Evolutionary conservation across 345 rosid genomes (phyloP).

Genomic region (Angophora floribunda): DNA sequence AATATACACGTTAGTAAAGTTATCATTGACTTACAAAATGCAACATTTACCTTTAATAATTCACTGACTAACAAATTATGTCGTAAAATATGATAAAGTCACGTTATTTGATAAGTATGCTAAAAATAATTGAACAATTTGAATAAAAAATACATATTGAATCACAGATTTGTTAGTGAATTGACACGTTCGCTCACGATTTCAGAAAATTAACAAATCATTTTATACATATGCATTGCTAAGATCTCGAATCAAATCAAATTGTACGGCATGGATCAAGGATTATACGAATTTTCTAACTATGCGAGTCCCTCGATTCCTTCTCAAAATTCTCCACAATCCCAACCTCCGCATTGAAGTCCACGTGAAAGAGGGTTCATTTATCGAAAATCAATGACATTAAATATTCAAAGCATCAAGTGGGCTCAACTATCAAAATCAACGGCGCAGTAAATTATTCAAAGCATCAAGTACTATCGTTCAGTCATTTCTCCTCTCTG

Average conservation of each 20-base stretch:
- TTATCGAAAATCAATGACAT: background rate
- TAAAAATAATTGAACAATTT: background rate
- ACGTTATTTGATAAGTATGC: background rate
- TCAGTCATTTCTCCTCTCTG: background rate
- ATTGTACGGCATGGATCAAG: background rate
- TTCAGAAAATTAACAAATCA: rapidly evolving
- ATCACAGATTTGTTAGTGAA: background rate
- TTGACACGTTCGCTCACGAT: background rate
- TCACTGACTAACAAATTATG: background rate
- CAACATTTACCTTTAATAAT: background rate
- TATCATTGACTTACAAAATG: background rate
- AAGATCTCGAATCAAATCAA: background rate
- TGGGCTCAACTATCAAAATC: background rate
- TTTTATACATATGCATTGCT: background rate
- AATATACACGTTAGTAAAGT: background rate
- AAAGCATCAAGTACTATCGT: background rate
- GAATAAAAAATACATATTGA: background rate
- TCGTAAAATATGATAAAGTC: background rate
- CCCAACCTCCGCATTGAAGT: background rate
- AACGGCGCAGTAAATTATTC: background rate
- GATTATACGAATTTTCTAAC: background rate
- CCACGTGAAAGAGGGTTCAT: background rate
- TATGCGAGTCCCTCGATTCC: background rate
- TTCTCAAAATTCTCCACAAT: background rate
- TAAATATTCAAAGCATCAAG: background rate